phyloP scores from a whole-genome alignment of 257 asterid species.

The Striga asiatica region DNA sequence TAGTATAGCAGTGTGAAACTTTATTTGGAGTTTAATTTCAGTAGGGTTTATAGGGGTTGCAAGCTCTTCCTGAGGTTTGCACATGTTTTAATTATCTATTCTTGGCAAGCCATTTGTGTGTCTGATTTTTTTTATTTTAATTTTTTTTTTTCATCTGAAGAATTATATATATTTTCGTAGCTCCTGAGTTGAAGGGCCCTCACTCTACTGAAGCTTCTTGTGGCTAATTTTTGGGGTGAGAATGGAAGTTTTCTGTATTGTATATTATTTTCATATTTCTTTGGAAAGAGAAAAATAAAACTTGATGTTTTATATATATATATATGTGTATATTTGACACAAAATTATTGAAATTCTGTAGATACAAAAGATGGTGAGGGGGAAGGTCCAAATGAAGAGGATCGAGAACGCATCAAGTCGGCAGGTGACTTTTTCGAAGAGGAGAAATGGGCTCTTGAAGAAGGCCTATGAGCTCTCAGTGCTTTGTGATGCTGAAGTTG shows the following conservation, averaged over 20 bases:
- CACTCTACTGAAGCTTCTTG: no score
- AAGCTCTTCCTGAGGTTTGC: background rate
- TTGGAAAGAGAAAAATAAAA: no score
- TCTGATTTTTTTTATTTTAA: background rate
- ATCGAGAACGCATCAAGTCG: constrained; percentile 58
- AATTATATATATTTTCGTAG: background rate
- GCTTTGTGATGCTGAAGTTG: constrained; percentile 65
- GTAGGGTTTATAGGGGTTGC: constrained; percentile 19
- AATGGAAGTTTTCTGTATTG: background rate
- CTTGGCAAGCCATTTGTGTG: no score
- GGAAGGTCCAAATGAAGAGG: constrained; percentile 55
- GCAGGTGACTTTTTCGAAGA: constrained; percentile 62
- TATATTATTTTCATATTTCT: background rate
- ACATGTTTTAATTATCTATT: no score
- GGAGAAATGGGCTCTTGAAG: constrained; percentile 60
- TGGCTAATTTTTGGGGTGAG: background rate
- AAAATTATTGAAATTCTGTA: background rate
- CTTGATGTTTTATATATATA: no score
- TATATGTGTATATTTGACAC: no score
- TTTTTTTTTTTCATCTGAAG: background rate
- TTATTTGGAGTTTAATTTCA: background rate
- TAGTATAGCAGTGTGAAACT: background rate
- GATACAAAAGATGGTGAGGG: constrained; percentile 49
- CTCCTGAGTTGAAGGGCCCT: no score
- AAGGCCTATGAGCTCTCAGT: constrained; percentile 68